Percentiles rank a stretch among this genome's conserved stretches.
These are phyloP conservation scores for Colletotrichum cordylinicola DNA, from an alignment of 2,329 filamentous ascomycete genomes.

Conservation along the genomic window DNA sequence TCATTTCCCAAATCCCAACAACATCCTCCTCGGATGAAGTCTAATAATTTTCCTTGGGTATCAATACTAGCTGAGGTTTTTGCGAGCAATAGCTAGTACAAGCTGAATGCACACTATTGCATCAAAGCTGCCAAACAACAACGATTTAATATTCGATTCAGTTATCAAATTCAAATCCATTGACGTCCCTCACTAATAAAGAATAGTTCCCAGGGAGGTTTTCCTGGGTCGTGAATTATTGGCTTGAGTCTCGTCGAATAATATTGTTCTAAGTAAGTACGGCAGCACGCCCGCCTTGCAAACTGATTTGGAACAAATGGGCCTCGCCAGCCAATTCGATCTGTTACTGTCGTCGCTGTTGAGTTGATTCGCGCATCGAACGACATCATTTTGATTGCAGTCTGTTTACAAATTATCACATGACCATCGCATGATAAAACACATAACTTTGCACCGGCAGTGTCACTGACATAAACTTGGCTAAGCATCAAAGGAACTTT, in stretches of 20 bases:
- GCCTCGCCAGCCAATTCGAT: background rate
- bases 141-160: background rate
- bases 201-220: background rate
- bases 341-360: background rate
- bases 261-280: background rate
- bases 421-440: background rate
- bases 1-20: background rate
- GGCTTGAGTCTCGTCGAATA: background rate
- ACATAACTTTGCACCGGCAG: background rate
- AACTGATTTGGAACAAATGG: background rate
- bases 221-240: background rate
- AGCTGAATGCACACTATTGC: background rate
- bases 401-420: background rate
- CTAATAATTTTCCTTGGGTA: accelerated
- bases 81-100: background rate
- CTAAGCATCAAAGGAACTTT: background rate
- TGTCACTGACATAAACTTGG: background rate
- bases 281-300: accelerated
- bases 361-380: background rate
- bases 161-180: background rate
- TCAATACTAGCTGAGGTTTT: accelerated
- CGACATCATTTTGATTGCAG: background rate
- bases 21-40: background rate
- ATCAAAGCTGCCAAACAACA: background rate
- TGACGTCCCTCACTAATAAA: background rate